A percentile compares a stretch with the other conserved stretches of the same genome.
Evolutionary conservation across 2,329 filamentous ascomycete species (phyloP).

Genomic region (Apiospora rasikravindrae): DNA sequence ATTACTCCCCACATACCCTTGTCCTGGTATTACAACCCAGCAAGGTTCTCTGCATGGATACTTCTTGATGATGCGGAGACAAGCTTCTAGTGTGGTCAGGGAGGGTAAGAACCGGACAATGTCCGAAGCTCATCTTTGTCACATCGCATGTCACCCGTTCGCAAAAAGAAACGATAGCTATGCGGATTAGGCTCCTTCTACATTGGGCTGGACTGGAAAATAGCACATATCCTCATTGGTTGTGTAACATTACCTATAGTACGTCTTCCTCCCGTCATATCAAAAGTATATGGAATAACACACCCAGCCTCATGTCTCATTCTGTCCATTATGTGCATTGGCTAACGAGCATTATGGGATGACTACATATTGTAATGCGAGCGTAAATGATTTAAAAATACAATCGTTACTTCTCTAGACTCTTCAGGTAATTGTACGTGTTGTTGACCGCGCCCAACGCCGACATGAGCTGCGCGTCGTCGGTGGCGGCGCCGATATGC

Average conservation of each 20-base stretch:
- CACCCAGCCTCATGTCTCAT: background rate
- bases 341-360: background rate
- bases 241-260: background rate
- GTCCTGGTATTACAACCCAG: background rate
- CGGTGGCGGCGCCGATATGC: constrained; percentile 52
- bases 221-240: background rate
- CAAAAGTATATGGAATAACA: background rate
- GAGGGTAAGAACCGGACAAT: background rate
- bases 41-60: background rate
- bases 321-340: background rate
- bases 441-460: constrained; percentile 3
- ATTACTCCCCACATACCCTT: background rate
- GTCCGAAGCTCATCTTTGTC: background rate
- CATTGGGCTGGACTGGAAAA: background rate
- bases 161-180: too few relatives aligned
- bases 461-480: constrained; percentile 32
- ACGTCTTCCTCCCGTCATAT: background rate
- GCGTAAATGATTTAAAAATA: background rate
- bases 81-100: background rate
- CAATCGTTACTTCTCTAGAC: background rate
- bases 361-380: background rate
- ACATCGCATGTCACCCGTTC: background rate
- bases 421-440: constrained; percentile 6
- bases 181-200: background rate
- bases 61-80: background rate